Base-by-base conservation (phyloP, 2,329 filamentous ascomycete species). In the Sordariomycetes sp. region DNA sequence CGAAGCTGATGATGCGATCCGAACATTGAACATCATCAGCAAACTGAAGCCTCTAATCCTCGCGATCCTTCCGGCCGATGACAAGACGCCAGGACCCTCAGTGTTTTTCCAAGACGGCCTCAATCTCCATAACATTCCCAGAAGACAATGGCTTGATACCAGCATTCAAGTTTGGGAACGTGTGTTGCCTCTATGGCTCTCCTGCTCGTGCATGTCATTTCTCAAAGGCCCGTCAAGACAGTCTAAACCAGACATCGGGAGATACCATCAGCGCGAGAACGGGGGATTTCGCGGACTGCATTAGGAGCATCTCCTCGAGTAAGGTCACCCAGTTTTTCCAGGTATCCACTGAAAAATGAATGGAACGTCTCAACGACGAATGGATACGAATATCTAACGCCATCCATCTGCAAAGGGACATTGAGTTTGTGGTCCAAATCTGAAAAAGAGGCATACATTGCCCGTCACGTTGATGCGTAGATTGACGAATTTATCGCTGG, bases 141-240 rank as follows among this genome's bases (percentile, higher is more conserved):
- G 64, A 75, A 55, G 63, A 69, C 0, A 32, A 66, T 5, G 69
- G 69, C 0, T 58, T 59, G 0, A 60, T 76, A 71, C 69, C 1
- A 73, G 61, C 4, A 54, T 76, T 0, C 52, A 75, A 3, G 72
- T 75, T 60, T 76, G 72, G 71, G 71, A 76, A 57, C 74, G 68
- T 50, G 68, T 73, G 1, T 32, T 74, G 57, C 73, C 72, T 7
- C 60, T 68, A 15, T 76, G 72, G 74, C 60, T 64, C 53, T 62
- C 66, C 3, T 66, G 65, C 12, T 56, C 64, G 25, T 52, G 66
- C 28, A 72, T 73, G 10, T 60, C 62, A 32, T 72, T 76, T 54
- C 63, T 75, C 1, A 42, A 61, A 0, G 66, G 63, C 0, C 52
- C 53, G 5, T 34, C n/a, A 5, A 64, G 70, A 17, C 62, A 70